Evolutionary conservation across 441 rosid species (phyloP).

Genomic region (Euphorbia celastroides): DNA sequence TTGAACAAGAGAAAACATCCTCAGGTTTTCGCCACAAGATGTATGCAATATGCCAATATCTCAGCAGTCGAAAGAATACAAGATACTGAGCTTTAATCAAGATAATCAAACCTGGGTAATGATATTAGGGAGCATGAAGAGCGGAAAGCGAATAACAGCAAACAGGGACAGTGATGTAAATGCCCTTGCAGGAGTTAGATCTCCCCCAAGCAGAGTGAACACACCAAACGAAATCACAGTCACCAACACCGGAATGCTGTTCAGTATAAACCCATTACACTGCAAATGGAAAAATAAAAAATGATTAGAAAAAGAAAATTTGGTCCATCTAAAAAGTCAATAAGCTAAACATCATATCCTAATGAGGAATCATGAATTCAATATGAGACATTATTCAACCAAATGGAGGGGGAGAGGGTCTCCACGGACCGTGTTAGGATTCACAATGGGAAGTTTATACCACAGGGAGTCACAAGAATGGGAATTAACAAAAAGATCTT

Average conservation of each 20-base stretch:
- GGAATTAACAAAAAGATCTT: slow-evolving; percentile 1
- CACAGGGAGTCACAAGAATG: neutral
- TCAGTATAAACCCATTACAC: slow-evolving; percentile 75
- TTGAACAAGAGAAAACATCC: neutral
- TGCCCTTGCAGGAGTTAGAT: slow-evolving; percentile 98
- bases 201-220: slow-evolving; percentile 97
- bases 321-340: neutral
- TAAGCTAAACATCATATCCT: slow-evolving; percentile 2
- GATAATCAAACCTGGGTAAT: slow-evolving; percentile 75
- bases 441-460: neutral
- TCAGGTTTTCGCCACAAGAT: neutral
- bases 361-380: neutral
- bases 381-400: neutral
- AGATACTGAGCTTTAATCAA: slow-evolving; percentile 1
- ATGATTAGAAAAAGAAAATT: slow-evolving; percentile 18
- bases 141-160: slow-evolving; percentile 94
- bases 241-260: slow-evolving; percentile 88
- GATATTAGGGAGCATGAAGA: slow-evolving; percentile 90
- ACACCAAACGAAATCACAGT: slow-evolving; percentile 91
- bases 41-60: slow-evolving; percentile 1
- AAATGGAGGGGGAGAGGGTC: neutral
- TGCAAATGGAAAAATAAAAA: slow-evolving; percentile 40
- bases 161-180: slow-evolving; percentile 95
- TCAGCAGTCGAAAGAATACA: slow-evolving; percentile 1
- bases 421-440: neutral